Base-by-base conservation (phyloP, 2,329 filamentous ascomycete genomes). In the Penicillium aurantiogriseum region DNA sequence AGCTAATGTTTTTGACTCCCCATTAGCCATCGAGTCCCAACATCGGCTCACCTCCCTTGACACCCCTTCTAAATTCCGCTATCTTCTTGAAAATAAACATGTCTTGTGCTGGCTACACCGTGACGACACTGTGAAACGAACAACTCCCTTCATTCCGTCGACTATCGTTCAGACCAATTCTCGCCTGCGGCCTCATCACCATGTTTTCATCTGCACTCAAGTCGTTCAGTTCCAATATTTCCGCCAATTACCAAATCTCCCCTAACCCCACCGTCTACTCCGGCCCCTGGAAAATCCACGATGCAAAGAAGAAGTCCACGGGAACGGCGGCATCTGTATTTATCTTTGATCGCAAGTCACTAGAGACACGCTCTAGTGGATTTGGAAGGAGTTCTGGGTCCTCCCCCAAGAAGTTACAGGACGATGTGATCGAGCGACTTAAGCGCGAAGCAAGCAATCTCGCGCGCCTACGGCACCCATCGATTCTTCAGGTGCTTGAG, bases 131-230 rank as follows among this genome's bases (percentile, higher is more conserved):
- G 58, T 64, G 56, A 62, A 63, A 56, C 55, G 29, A 59, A 49
- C 36, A 46, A 19, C 33, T 51, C 43, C 46, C 44, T 43, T 56
- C 36, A 55, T 35, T 33, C 36, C 25, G 21, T 42, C 35, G 40
- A 43, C 17, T 51, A 25, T 25, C 27, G 15, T n/a, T 35, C 21
- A n/a, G 43, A 35, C 29, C 31, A 10, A 52, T 56, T 31, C 21
- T 42, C 39, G n/a, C 33, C 35, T 49, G 40, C 17, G 17, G 25
- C 19, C 39, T 48, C 73, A 84, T 45, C 73, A 84, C 71, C 74
- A 97, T 97, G 92, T 96, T 97, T 77, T 91, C 91, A 71, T 92
- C 88, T 61, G 91, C 91, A 64, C 84, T 97, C 73, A 97, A 97
- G 78, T 95, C 93, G 63, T 93, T 97, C 74, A 88, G 88, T 63